Evolutionary conservation across 169 alveolate species (phyloP).

Genomic region (Eimeria praecox): DNA sequence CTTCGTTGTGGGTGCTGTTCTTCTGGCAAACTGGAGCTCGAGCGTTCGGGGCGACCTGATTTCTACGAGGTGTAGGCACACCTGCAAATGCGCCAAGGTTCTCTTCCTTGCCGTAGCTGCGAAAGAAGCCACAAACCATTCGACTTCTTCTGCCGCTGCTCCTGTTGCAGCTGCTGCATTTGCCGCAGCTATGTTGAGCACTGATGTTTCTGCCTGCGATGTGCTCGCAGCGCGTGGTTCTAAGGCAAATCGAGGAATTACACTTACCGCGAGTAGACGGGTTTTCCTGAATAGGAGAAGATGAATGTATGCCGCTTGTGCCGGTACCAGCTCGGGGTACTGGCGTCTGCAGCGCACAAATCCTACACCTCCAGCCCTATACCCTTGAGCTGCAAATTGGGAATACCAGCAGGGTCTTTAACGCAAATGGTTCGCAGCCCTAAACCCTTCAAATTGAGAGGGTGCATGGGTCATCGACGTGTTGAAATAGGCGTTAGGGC

Average conservation of each 20-base stretch:
- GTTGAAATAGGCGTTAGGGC: background rate
- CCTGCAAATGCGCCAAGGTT: conserved; percentile 82
- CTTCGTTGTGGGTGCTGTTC: background rate
- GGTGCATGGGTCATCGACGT: background rate
- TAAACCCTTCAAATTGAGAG: background rate
- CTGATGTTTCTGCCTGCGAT: background rate
- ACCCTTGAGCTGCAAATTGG: background rate
- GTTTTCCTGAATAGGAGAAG: conserved; percentile 91
- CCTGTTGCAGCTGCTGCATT: conserved; percentile 28
- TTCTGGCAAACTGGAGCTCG: background rate
- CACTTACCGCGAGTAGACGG: conserved; percentile 87
- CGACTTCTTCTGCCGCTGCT: background rate
- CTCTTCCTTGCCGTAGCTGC: conserved; percentile 90
- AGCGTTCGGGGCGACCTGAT: background rate
- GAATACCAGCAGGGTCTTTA: background rate
- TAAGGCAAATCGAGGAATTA: background rate
- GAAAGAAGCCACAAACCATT: background rate
- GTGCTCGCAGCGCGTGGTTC: background rate
- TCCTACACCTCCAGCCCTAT: background rate
- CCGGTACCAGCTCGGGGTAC: conserved; percentile 84
- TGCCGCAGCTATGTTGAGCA: background rate
- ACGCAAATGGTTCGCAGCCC: background rate
- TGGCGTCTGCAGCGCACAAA: conserved; percentile 81
- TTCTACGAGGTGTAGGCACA: conserved; percentile 62
- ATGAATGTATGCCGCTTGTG: conserved; percentile 90